phyloP scores from a whole-genome alignment of 768 basidiomycete genomes.

The Trametes coccinea region DNA sequence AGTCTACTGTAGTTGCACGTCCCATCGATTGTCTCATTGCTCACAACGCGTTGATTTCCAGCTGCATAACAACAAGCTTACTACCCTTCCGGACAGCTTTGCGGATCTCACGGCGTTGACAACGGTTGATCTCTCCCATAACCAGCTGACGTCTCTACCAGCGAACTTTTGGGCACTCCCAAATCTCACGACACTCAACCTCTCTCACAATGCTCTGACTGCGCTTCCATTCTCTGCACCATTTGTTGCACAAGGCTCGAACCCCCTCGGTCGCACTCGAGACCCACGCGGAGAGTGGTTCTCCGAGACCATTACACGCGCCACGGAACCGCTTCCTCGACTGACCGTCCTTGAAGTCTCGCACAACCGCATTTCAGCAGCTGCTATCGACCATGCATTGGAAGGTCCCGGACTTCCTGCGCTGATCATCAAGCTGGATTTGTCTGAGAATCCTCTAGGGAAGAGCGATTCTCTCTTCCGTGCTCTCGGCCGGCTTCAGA shows the following conservation, averaged over 20 bases:
- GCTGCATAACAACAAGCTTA: conserved; percentile 76
- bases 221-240: conserved; percentile 63
- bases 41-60: conserved; percentile 31
- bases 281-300: conserved; percentile 53
- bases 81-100: conserved; percentile 61
- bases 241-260: conserved; percentile 38
- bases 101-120: conserved; percentile 68
- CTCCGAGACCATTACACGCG: conserved; percentile 58
- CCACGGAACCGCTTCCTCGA: conserved; percentile 63
- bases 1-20: conserved; percentile 31
- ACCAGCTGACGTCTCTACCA: conserved; percentile 63
- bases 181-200: conserved; percentile 60
- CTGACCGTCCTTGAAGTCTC: conserved; percentile 66
- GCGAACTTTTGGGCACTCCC: conserved; percentile 67
- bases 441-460: conserved; percentile 70
- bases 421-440: conserved; percentile 55
- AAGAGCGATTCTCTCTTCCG: conserved; percentile 43
- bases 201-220: conserved; percentile 69
- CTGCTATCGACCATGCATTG: conserved; percentile 46
- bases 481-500: conserved; percentile 46
- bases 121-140: conserved; percentile 73
- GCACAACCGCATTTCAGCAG: conserved; percentile 61
- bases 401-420: conserved; percentile 46
- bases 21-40: not conserved
- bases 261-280: conserved; percentile 38